Base-by-base conservation (phyloP, 345 rosid species). In the Sonneratia caseolaris region DNA sequence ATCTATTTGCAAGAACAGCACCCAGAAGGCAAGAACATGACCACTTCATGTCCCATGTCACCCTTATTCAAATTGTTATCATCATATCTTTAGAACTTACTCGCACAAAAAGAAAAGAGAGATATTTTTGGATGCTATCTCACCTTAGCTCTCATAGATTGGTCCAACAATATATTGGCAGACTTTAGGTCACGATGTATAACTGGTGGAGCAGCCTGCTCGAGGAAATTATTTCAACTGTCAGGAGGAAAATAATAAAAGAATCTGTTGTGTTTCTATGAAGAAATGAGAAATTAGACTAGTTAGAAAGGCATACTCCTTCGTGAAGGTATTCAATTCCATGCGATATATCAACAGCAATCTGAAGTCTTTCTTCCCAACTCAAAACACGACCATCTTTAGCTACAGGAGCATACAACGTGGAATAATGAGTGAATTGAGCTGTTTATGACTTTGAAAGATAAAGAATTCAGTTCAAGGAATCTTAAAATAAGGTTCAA, bases 101-200 rank as follows among this genome's bases (percentile, higher is more conserved):
- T 37, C n/a, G 62, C 37, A 37, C 43, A 7, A 51, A 14, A n/a
- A 22, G 55, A 19, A 27, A 42, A 70, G 12, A 14, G 43, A 19
- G 16, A 42, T 24, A 21, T 3, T n/a, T 0, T 0, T 24, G 14
- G 1, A 13, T 19, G 22, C 47, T 66, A 64, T 22, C 78, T 82
- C 56, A 92, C 97, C 93, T 92, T 95, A 72, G 97, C 99, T 77
- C 93, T 82, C 97, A 89, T 90, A 68, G 88, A 86, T 49, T 77
- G 86, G 75, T 95, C 99, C 81, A 95, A 75, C 77, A 92, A 76
- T 75, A 95, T 92, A 78, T 95, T 90, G 24, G 97, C 97, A 1
- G 99, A 90, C 82, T 90, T 95, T n/a, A 95, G 81, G 78, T 95
- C 99, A 35, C 99, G 93, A 72, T 95, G 99, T 61, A 95, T 86